Conservation (phyloP, 176 grass and related monocot genomes). For the Avena insularis region DNA sequence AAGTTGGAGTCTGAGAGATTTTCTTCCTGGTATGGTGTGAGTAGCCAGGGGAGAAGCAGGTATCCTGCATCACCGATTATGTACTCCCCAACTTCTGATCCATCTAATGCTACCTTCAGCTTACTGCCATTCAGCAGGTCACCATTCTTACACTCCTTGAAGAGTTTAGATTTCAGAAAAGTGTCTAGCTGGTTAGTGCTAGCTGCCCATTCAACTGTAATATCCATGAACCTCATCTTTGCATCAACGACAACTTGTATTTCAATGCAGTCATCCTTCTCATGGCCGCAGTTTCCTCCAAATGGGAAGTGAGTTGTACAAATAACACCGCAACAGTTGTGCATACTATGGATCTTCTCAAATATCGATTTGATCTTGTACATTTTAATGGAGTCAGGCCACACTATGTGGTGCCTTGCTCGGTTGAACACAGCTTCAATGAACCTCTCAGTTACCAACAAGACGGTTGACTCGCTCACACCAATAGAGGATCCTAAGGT, state of each 20-base stretch:
- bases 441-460: conserved; percentile 49
- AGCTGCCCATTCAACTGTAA: conserved; percentile 38
- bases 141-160: conserved; percentile 44
- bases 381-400: conserved; percentile 42
- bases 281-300: conserved; percentile 38
- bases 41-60: too few species aligned
- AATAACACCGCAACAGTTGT: conserved; percentile 40
- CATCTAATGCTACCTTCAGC: too few species aligned
- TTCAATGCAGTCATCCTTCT: conserved; percentile 47
- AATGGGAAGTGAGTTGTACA: too few species aligned
- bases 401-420: conserved; percentile 28
- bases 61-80: too few species aligned
- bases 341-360: conserved; percentile 39
- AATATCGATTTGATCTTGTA: conserved; percentile 49
- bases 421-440: conserved; percentile 43
- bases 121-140: conserved; percentile 39
- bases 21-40: conserved; percentile 49
- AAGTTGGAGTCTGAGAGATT: conserved; percentile 35
- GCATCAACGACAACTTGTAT: conserved; percentile 48
- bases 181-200: conserved; percentile 42
- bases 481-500: conserved; percentile 9
- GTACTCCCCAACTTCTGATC: too few species aligned
- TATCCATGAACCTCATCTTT: conserved; percentile 42
- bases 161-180: conserved; percentile 39
- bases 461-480: conserved; percentile 42